Percentiles rank a stretch among this genome's conserved stretches.
These are phyloP conservation scores for Ophiostoma himal-ulmi DNA, from an alignment of 2,329 filamentous ascomycete genomes.

Conservation along the genomic window DNA sequence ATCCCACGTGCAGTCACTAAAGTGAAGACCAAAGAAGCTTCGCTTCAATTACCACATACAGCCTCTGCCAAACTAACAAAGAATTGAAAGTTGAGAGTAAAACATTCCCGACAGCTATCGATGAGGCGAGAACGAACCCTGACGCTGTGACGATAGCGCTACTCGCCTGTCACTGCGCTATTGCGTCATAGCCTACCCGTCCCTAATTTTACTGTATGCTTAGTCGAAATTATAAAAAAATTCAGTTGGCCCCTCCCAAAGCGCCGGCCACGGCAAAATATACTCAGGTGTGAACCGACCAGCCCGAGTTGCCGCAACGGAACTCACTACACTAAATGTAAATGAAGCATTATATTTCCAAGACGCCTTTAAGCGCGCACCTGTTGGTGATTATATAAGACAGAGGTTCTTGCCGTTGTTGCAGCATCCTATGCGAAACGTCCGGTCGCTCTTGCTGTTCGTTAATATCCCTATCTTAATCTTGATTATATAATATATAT, in stretches of 20 bases:
- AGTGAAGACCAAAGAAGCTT: not conserved
- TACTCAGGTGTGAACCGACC: not conserved
- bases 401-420: not conserved
- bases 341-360: not conserved
- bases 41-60: not conserved
- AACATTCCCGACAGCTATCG: no score
- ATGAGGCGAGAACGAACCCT: not conserved
- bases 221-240: no score
- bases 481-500: not conserved
- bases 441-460: not conserved
- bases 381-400: not conserved
- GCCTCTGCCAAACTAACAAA: not conserved
- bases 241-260: conserved; percentile 7
- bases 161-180: not conserved
- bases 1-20: not conserved
- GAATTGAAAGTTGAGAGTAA: not conserved
- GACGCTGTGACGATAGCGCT: not conserved
- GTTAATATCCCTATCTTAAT: not conserved
- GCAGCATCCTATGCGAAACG: not conserved
- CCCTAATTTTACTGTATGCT: not conserved
- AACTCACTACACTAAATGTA: not conserved
- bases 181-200: conserved; percentile 4
- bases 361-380: not conserved
- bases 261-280: not conserved
- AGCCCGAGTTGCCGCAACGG: not conserved